Base-by-base conservation (phyloP, 2,329 filamentous ascomycete genomes). In the Cladobotryum protrusum region DNA sequence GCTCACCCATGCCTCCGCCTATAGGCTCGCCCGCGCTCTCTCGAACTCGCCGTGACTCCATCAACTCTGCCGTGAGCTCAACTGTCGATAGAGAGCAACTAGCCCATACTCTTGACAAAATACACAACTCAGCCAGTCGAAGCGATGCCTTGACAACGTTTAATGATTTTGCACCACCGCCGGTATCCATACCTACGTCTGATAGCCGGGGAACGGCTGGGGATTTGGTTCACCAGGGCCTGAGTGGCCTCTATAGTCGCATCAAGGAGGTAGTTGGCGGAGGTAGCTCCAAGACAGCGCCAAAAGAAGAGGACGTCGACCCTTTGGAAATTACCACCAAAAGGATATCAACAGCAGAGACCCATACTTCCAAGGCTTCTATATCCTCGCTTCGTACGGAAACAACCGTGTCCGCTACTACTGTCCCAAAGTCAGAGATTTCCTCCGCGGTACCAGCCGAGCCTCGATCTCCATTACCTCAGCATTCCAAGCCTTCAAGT, bases 81-180 rank as follows among this genome's bases (percentile, higher is more conserved):
- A 60, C 61, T 32, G 55, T 67, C 52, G 86, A 91, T 65, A 86
- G 82, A 63, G 86, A 89, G 55, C 76, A 89, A 55, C 76, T 92
- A 35, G 82, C 87, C 33, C 81, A 89, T 54, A 81, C 86, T 15
- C 81, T 96, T 53, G 87, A 95, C 68, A 85, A 88, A 60, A 96
- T 96, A 57, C 92, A 96, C 67, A 89, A 77, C 45, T 84, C 87
- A 5, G 90, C 91, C n/a, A 95, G 87, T 62, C 87, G 88, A 64
- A 87, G 87, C 33, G 86, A 87, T 55, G 81, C 83, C 33, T 76
- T 97, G 43, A 97, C 92, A 2, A 95, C 90, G 8, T 97, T 97
- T 70, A 95, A 95, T 69, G 91, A 96, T 63, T 91, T 95, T 61
- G 87, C 86, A 1, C 83, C 85, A 1, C 83, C 85, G 5, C 83